Percentiles rank a stretch among this genome's conserved stretches.
phyloP scores from a whole-genome alignment of 1,284 basidiomycete genomes.

The Fomitopsis palustris region DNA sequence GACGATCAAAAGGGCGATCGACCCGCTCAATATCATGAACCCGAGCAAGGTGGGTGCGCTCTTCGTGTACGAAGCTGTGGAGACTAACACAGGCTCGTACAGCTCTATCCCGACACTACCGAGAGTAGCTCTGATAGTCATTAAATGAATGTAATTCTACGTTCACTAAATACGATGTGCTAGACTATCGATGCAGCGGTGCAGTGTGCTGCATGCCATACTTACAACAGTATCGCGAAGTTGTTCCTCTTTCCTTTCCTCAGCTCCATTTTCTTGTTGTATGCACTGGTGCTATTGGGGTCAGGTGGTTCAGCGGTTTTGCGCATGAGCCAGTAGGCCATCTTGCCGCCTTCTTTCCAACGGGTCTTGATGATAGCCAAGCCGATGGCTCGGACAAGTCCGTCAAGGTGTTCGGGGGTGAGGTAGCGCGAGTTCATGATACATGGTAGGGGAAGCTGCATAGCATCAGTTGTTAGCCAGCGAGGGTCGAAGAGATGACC shows the following conservation, averaged over 20 bases:
- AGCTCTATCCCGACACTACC: slow-evolving; percentile 16
- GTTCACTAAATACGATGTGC: background rate
- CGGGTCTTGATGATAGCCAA: slow-evolving; percentile 57
- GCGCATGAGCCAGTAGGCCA: slow-evolving; percentile 72
- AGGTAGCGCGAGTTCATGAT: slow-evolving; percentile 82
- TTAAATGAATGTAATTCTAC: background rate
- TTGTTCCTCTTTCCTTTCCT: slow-evolving; percentile 76
- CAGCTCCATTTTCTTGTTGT: slow-evolving; percentile 56
- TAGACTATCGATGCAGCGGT: background rate
- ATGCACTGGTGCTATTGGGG: slow-evolving; percentile 23
- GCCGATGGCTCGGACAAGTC: slow-evolving; percentile 61
- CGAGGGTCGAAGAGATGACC: slow-evolving; percentile 23
- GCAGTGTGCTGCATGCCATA: background rate
- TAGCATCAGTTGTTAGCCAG: no score
- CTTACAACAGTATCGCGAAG: slow-evolving; percentile 56
- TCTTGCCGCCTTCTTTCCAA: slow-evolving; percentile 68
- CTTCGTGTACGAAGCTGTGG: background rate
- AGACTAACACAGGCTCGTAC: background rate
- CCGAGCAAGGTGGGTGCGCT: slow-evolving; percentile 64
- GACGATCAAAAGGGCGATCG: slow-evolving; percentile 70
- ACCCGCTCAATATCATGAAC: slow-evolving; percentile 77
- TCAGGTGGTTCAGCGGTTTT: slow-evolving; percentile 30
- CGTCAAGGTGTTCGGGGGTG: slow-evolving; percentile 51
- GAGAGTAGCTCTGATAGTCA: background rate
- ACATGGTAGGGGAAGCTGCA: slow-evolving; percentile 77